Evolutionary conservation across 352 stramenopile genomes (phyloP).

Genomic region (Phytophthora kernoviae): DNA sequence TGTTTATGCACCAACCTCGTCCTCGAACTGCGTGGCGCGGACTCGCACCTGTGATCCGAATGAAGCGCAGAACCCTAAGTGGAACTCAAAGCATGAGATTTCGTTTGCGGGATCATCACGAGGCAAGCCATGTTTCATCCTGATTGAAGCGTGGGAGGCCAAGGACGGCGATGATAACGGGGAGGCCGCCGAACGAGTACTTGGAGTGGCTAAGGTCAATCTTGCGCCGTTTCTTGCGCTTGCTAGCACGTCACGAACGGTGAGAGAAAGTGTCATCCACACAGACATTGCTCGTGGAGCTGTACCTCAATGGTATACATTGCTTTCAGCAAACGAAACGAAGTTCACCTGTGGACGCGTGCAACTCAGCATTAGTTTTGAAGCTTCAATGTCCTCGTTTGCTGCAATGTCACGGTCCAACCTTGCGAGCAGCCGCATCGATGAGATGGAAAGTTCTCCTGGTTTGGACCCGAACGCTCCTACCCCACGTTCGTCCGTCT

Average conservation of each 20-base stretch:
- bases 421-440: slow-evolving; percentile 16
- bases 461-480: slow-evolving; percentile 53
- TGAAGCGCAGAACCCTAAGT: slow-evolving; percentile 70
- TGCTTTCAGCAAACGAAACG: slow-evolving; percentile 82
- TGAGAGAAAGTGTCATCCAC: slow-evolving; percentile 84
- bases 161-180: slow-evolving; percentile 31
- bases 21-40: slow-evolving; percentile 66
- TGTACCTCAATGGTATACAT: slow-evolving; percentile 87
- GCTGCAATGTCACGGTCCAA: slow-evolving; percentile 37
- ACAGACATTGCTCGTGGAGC: slow-evolving; percentile 82
- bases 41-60: slow-evolving; percentile 60
- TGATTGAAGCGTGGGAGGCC: slow-evolving; percentile 88
- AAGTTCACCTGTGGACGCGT: slow-evolving; percentile 87
- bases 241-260: slow-evolving; percentile 78
- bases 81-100: slow-evolving; percentile 82
- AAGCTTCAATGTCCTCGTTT: slow-evolving; percentile 48
- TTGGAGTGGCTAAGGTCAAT: slow-evolving; percentile 89
- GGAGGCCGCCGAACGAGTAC: slow-evolving; percentile 65
- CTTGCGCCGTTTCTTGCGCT: slow-evolving; percentile 86
- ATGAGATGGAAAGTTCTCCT: slow-evolving; percentile 40
- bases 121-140: slow-evolving; percentile 86
- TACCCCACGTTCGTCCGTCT: slow-evolving; percentile 56
- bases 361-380: slow-evolving; percentile 88
- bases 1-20: slow-evolving; percentile 85
- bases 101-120: slow-evolving; percentile 70